Percentiles rank a stretch among this genome's conserved stretches.
Evolutionary conservation across 2,329 filamentous ascomycete genomes (phyloP).

Genomic region (Monilinia polystroma): DNA sequence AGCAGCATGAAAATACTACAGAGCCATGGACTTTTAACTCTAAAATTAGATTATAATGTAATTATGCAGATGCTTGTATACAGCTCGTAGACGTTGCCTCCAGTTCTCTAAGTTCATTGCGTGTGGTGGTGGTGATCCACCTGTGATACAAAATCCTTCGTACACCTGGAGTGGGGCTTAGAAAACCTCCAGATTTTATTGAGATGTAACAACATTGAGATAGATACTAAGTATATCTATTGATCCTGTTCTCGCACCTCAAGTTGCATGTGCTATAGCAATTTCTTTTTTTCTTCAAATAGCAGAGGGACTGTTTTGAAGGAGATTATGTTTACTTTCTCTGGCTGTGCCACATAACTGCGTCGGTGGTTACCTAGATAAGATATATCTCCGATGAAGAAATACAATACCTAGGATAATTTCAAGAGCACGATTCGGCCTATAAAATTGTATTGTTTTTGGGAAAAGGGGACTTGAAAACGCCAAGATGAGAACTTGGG

Average conservation of each 20-base stretch:
- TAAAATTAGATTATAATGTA: background rate
- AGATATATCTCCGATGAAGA: too few species aligned
- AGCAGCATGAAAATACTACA: conserved; percentile 7
- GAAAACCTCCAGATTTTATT: background rate
- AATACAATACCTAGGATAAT: too few species aligned
- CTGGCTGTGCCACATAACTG: background rate
- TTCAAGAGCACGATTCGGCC: too few species aligned
- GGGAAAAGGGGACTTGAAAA: too few species aligned
- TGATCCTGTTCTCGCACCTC: background rate
- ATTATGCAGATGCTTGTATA: background rate
- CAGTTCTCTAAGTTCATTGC: background rate
- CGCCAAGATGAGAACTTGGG: too few species aligned
- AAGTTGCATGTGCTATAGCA: background rate
- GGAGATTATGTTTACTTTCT: background rate
- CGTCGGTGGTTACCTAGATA: background rate
- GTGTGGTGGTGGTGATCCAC: too few species aligned
- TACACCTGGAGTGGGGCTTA: background rate
- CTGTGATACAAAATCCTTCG: background rate
- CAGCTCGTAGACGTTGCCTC: background rate
- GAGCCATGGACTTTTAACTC: background rate
- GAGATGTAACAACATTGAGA: background rate
- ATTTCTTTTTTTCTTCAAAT: background rate
- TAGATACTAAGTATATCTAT: background rate
- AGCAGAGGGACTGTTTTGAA: background rate
- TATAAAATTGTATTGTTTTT: too few species aligned